Evolutionary conservation across 148 eudicot genomes (phyloP).

Genomic region (Arctostaphylos glauca): DNA sequence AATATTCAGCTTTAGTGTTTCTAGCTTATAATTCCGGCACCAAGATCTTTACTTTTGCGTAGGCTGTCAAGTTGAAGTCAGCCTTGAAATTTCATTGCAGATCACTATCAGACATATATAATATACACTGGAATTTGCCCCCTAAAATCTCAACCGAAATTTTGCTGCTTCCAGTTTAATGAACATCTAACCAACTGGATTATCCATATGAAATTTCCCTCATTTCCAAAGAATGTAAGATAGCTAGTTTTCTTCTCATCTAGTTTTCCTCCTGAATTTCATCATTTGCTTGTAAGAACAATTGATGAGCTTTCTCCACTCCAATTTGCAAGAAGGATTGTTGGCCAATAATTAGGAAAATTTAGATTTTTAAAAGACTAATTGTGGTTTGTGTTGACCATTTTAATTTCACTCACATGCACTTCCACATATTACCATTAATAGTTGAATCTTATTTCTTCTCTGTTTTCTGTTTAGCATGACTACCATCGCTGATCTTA

Average conservation of each 20-base stretch:
- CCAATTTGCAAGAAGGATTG: background rate
- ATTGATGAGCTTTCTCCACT: background rate
- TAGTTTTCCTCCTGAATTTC: background rate
- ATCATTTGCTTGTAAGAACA: constrained; percentile 1
- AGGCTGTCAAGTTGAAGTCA: background rate
- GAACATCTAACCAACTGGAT: background rate
- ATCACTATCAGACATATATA: background rate
- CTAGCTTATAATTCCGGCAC: background rate
- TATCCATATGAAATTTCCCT: background rate
- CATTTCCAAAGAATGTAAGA: background rate
- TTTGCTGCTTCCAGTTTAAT: background rate
- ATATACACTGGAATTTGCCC: background rate
- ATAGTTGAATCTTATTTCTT: background rate
- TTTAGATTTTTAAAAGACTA: background rate
- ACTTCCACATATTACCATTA: background rate
- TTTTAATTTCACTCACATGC: background rate
- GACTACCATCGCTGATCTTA: constrained; percentile 86
- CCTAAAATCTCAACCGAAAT: background rate
- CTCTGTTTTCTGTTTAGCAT: constrained; percentile 42
- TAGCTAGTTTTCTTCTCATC: background rate
- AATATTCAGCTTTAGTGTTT: background rate
- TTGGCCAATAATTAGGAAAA: background rate
- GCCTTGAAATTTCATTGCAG: background rate
- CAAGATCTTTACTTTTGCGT: background rate
- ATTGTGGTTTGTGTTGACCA: background rate